phyloP scores from a whole-genome alignment of 768 basidiomycete species.

The Trametopsis cervina region DNA sequence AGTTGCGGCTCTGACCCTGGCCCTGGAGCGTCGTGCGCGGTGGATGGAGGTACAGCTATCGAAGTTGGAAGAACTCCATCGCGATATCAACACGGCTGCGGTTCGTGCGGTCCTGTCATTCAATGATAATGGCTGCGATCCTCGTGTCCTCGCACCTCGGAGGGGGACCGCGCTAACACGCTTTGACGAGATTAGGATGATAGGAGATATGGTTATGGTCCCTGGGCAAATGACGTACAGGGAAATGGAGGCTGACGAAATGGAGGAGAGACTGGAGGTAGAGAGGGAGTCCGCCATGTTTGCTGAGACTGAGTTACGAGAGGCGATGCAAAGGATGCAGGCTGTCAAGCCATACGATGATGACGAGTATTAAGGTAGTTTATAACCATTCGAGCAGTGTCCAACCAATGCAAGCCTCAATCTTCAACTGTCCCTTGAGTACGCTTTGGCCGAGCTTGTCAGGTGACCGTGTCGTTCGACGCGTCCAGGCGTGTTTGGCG shows the following conservation, averaged over 20 bases:
- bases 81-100: constrained; percentile 85
- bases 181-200: constrained; percentile 60
- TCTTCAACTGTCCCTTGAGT: no score
- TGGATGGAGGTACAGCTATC: constrained; percentile 93
- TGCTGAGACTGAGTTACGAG: constrained; percentile 68
- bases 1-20: constrained; percentile 75
- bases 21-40: constrained; percentile 80
- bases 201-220: constrained; percentile 34
- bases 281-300: constrained; percentile 67
- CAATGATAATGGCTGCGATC: constrained; percentile 85
- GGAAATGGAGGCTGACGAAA: constrained; percentile 60
- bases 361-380: constrained; percentile 19
- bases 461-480: background rate
- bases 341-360: constrained; percentile 40
- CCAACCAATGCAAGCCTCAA: no score
- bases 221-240: no score
- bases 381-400: no score
- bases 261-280: constrained; percentile 65
- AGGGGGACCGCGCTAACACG: constrained; percentile 57
- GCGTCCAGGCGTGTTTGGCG: background rate
- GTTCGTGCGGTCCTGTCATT: constrained; percentile 75
- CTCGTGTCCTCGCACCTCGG: constrained; percentile 60
- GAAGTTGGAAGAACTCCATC: constrained; percentile 82
- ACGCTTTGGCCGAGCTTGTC: no score
- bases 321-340: constrained; percentile 67